These are phyloP conservation scores for Torulaspora quercuum DNA, from an alignment of 805 yeast genomes.

Conservation along the genomic window DNA sequence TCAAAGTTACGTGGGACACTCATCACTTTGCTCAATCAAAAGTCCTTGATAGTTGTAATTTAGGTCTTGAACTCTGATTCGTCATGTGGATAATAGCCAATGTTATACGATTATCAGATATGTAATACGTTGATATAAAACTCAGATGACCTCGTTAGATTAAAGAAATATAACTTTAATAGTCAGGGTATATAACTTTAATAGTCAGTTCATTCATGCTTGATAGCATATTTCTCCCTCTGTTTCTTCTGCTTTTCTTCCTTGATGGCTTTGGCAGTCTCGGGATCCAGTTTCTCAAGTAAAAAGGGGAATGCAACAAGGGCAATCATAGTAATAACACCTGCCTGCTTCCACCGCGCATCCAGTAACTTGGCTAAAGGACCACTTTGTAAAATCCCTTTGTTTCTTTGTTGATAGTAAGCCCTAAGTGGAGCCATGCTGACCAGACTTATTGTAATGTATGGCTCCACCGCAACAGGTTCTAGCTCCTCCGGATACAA, in stretches of 20 bases:
- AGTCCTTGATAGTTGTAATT: too few relatives aligned
- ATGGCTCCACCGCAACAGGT: slow-evolving; percentile 20
- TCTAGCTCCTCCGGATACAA: slow-evolving; percentile 32
- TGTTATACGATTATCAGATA: too few relatives aligned
- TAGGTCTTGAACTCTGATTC: too few relatives aligned
- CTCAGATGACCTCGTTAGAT: too few relatives aligned
- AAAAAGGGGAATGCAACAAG: slow-evolving; percentile 35
- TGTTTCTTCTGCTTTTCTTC: slow-evolving; percentile 31
- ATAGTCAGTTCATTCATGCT: slow-evolving; percentile 9
- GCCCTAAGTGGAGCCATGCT: slow-evolving; percentile 33
- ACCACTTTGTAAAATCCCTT: slow-evolving; percentile 37
- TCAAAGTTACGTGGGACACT: too few relatives aligned
- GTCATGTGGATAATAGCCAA: too few relatives aligned
- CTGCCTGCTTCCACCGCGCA: slow-evolving; percentile 40
- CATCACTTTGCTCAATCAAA: too few relatives aligned
- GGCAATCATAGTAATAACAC: slow-evolving; percentile 29
- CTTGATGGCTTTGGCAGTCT: slow-evolving; percentile 37
- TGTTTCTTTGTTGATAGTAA: slow-evolving; percentile 36
- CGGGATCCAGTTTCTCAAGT: slow-evolving; percentile 43
- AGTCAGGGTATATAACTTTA: too few relatives aligned
- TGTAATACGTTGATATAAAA: too few relatives aligned
- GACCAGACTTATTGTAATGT: slow-evolving; percentile 26
- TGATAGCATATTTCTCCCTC: slow-evolving; percentile 24
- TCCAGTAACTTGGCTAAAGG: slow-evolving; percentile 38
- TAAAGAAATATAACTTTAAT: too few relatives aligned